Conservation (phyloP, 306 rosid genomes). For the Quercus rubra region DNA sequence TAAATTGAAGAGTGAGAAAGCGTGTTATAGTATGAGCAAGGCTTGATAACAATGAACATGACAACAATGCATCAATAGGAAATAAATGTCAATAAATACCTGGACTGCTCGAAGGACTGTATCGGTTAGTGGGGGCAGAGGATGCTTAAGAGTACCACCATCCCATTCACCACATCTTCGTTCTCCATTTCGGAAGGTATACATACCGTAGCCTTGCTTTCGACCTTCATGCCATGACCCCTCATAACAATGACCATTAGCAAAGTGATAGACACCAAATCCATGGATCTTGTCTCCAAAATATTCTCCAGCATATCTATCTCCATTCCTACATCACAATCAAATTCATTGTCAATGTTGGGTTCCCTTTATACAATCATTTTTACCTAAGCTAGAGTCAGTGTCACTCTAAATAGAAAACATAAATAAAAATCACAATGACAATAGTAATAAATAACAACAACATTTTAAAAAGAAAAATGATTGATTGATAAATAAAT, state of each 20-base stretch:
- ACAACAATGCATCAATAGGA: background rate
- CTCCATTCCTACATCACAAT: constrained; percentile 73
- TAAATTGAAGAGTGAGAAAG: background rate
- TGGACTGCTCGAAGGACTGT: constrained; percentile 66
- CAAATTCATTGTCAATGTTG: background rate
- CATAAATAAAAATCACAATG: background rate
- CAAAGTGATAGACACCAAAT: constrained; percentile 93
- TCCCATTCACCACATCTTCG: constrained; percentile 94
- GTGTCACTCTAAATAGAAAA: background rate
- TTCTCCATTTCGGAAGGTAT: constrained; percentile 65
- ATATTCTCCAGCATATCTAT: constrained; percentile 96
- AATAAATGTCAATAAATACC: constrained; percentile 39
- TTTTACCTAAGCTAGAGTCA: background rate
- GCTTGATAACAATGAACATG: background rate
- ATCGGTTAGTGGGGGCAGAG: constrained; percentile 53
- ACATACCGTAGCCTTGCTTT: constrained; percentile 79
- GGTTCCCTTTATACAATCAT: background rate
- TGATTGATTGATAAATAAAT: background rate
- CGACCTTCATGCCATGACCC: constrained; percentile 99
- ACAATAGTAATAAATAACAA: background rate
- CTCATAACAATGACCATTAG: constrained; percentile 90
- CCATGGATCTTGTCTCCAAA: constrained; percentile 98
- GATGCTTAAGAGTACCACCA: constrained; percentile 71
- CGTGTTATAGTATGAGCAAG: background rate
- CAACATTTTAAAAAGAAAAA: background rate